phyloP scores from a whole-genome alignment of 805 yeast species.

The Sugiyamaella mastotermitis region DNA sequence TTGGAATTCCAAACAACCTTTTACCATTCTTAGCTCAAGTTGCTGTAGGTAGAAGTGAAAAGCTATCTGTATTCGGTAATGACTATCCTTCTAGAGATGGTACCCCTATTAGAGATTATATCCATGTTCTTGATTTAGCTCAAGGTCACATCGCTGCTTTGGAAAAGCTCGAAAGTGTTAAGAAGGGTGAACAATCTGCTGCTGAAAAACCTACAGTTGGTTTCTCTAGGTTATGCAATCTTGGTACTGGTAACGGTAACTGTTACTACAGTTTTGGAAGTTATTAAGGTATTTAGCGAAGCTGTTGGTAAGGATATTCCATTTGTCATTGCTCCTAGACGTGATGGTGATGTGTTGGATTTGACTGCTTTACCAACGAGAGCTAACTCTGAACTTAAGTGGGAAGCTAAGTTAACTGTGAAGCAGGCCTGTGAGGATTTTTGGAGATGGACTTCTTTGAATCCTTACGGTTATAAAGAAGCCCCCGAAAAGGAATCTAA shows the following conservation, averaged over 20 bases:
- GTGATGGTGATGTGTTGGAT: constrained; percentile 72
- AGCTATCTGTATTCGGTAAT: constrained; percentile 62
- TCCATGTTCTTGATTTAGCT: constrained; percentile 76
- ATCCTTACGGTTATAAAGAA: constrained; percentile 55
- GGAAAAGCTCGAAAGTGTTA: constrained; percentile 39
- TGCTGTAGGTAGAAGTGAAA: constrained; percentile 63
- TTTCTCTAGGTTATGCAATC: constrained; percentile 69
- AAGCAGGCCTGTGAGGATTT: constrained; percentile 64
- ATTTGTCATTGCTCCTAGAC: constrained; percentile 56
- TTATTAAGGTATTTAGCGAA: constrained; percentile 55
- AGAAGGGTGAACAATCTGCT: constrained; percentile 16
- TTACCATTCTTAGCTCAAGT: constrained; percentile 74
- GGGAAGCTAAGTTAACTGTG: constrained; percentile 53
- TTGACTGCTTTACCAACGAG: constrained; percentile 66
- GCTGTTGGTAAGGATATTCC: constrained; percentile 63
- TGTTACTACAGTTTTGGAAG: constrained; percentile 70
- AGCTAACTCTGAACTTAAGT: constrained; percentile 58
- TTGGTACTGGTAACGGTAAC: constrained; percentile 81
- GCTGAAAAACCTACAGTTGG: constrained; percentile 33
- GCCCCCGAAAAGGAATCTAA: too few relatives aligned
- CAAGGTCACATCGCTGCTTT: constrained; percentile 71
- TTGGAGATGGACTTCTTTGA: constrained; percentile 70
- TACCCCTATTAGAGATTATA: constrained; percentile 75
- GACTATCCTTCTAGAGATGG: constrained; percentile 72
- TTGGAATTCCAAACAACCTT: constrained; percentile 70